Base-by-base conservation (phyloP, 768 basidiomycete species). In the Hygrophorus pudorinus region DNA sequence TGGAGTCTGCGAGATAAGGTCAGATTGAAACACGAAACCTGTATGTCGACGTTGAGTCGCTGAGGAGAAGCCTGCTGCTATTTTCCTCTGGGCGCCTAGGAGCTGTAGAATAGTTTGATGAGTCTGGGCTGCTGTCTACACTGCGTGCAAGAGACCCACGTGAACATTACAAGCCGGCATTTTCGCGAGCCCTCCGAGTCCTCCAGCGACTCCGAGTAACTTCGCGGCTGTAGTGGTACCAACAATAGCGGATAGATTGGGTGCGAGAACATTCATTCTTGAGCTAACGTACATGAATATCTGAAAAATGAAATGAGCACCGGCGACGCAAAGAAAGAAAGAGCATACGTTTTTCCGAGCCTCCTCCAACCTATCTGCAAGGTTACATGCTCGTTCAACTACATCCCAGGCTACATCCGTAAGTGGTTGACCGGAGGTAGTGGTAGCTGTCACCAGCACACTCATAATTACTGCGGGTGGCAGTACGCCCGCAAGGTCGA, bases 271-370 rank as follows among this genome's bases (percentile, higher is more conserved):
- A 68, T 90, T 89, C 90, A 99, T 98, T 69, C 96, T 79, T 56
- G 90, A 94, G 72, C 93, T 94, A 63, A 99, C 96, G 76, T 98
- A 99, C 73, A 87, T 83, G 67, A 98, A 94, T 56, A 98, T 99
- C 86, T 93, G 31, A 27, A 44, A 49, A 32, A 31, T 51, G 42
- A 35, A 39, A 5, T 13, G 33, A 40, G 9, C 42, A 38, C 33
- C 14, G 14, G 31, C 17, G 8, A 13, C 17, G 1, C 9, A 4
- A 43, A 17, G 27, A 27, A 30, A 47, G 12, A 12, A 34, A 29
- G 5, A 14, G 53, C 56, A 37, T 44, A 86, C 91, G 73, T 81
- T 87, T 67, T 89, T 90, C 42, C 91, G 79, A 1, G 87, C 85
- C 51, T 87, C 85, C 57, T 97, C 88, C 30, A 99, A 64, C 38